Percentiles rank a stretch among this genome's conserved stretches.
Evolutionary conservation across 495 filamentous ascomycete genomes (phyloP).

Genomic region (Penicillium tannophilum): DNA sequence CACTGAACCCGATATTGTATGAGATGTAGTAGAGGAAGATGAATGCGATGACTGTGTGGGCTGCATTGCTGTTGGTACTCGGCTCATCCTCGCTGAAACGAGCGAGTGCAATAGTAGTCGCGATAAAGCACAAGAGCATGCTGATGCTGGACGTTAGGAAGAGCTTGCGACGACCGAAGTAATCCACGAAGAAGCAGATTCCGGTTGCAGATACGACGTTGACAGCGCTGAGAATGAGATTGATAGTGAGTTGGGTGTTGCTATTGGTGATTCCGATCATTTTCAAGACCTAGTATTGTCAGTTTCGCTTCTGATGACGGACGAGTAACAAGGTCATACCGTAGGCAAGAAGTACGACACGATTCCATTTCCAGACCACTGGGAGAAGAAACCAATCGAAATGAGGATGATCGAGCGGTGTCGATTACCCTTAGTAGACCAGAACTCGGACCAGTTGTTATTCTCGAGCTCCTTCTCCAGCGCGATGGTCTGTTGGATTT

Average conservation of each 20-base stretch:
- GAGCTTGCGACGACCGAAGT: constrained; percentile 39
- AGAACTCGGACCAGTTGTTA: constrained; percentile 52
- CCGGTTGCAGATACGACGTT: constrained; percentile 41
- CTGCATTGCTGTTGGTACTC: constrained; percentile 24
- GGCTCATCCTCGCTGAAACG: constrained; percentile 5
- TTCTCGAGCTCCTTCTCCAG: constrained; percentile 35
- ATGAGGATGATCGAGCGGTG: constrained; percentile 59
- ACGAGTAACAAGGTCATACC: constrained; percentile 25
- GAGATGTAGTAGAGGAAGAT: constrained; percentile 61
- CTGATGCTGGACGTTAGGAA: constrained; percentile 40
- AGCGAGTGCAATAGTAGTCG: constrained; percentile 35
- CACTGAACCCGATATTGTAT: constrained; percentile 63
- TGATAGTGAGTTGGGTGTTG: constrained; percentile 44
- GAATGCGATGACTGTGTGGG: constrained; percentile 56
- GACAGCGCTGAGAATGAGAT: constrained; percentile 37
- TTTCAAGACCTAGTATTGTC: constrained; percentile 49
- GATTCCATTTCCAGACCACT: constrained; percentile 43
- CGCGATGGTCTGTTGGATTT: constrained; percentile 26
- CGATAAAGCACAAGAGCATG: constrained; percentile 37
- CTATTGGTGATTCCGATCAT: constrained; percentile 54
- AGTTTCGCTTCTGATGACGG: neutral
- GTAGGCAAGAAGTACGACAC: constrained; percentile 43
- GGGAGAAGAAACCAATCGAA: constrained; percentile 61
- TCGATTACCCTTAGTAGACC: constrained; percentile 66
- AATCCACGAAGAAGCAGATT: constrained; percentile 45